Base-by-base conservation (phyloP, 495 filamentous ascomycete species). In the Podospora sp. region DNA sequence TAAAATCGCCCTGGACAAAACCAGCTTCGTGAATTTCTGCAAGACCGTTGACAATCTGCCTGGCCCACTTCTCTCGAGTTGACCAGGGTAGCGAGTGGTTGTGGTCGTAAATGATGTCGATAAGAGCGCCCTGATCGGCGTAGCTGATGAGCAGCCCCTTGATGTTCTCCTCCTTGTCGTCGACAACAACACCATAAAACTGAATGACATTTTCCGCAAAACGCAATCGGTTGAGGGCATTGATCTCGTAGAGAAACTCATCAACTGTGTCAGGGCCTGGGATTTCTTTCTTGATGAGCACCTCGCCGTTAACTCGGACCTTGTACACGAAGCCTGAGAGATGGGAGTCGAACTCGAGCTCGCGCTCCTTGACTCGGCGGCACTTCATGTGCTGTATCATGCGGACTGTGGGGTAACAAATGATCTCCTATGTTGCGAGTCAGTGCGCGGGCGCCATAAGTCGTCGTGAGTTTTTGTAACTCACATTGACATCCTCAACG, bases 271-370 rank as follows among this genome's bases (percentile, higher is more conserved):
- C 94, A 0, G 95, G 96, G 0, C 96, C 93, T 1, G 95, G 95
- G 58, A 99, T 98, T 76, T 99, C 95, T 73, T 99, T 99, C 78
- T 99, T 99, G 79, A 99, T 97, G 74, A 90, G 91, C 18, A 86
- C 80, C 56, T 85, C 79, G 46, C 86, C 89, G 65, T 84, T 78
- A 27, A 92, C 84, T 9, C 79, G 83, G 53, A 99, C 93, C 79
- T 94, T 97, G 83, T 99, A 99, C 35, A 99, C 95, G 75, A 98
- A 99, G 0, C 95, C 95, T 11, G 95, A 97, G 70, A 98, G 83
- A 74, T 99, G 95, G 1, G 91, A 89, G 68, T 96, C 91, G 74
- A 99, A 98, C 61, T 90, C 84, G 3, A 98, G 75, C 18, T 90
- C 85, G 53, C 85, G 85, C 75, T 97, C 94, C 24, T 79, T 85